Base-by-base conservation (phyloP, 805 yeast genomes). In the Ogataea paraovalis region DNA sequence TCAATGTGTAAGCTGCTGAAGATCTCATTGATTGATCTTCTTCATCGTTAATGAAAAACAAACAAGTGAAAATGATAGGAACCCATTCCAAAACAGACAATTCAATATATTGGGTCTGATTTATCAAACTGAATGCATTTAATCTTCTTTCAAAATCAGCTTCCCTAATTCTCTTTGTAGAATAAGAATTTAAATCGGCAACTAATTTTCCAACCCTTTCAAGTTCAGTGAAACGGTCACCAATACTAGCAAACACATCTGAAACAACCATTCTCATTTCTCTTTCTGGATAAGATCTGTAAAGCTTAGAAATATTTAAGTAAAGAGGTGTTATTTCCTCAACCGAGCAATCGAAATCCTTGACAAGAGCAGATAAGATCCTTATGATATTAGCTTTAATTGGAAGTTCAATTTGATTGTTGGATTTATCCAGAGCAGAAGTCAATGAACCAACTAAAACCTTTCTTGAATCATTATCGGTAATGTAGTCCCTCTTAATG, bases 11-110 rank as follows among this genome's bases (percentile, higher is more conserved):
- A 0, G 87, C 67, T 2, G 96, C 87, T 59, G 87, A 87, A 0
- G 87, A 76, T 65, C 97, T 76, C 48, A 92, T 69, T 0, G 96
- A 83, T 42, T 85, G 71, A 64, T 92, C 99, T 13, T 80, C 83
- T 33, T 81, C 82, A 57, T 88, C 96, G 47, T 81, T 80, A 48
- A 94, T 77, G 61, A 79, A 87, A 59, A 69, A 89, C 36, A 94
- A 71, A 48, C 82, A 73, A 45, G 82, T 79, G 61, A 84, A 77
- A 19, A 94, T 47, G 3, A 94, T 58, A 2, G 97, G 97, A 9
- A 78, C 54, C 98, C 98, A 94, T 56, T 88, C 88, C 2, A 65
- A 39, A 0, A 77, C 69, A 0, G 77, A 60, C 2, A 86, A 66
- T 0, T 59, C 49, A 5, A 44, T 10, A 59, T 75, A 87, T 3